Percentiles rank a stretch among this genome's conserved stretches.
Conservation (phyloP, 1,139 yeast genomes). For the Ogataea hybrid region DNA sequence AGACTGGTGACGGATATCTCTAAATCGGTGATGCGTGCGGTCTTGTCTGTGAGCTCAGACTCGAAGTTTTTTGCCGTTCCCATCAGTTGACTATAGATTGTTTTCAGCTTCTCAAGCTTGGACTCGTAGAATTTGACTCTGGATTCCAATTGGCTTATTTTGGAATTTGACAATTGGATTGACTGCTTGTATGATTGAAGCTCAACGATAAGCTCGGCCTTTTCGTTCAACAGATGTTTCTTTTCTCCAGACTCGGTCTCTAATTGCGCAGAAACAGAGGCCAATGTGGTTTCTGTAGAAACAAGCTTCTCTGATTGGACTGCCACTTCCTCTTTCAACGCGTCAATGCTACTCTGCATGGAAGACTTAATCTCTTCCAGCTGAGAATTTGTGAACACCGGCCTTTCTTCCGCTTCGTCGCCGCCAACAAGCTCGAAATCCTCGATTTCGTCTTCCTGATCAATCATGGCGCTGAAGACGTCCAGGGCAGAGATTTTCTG, state of each 20-base stretch:
- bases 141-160: conserved; percentile 9
- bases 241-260: conserved; percentile 28
- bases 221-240: conserved; percentile 25
- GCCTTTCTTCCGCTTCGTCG: conserved; percentile 11
- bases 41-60: too few relatives aligned
- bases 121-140: conserved; percentile 14
- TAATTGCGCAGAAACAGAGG: conserved; percentile 27
- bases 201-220: conserved; percentile 28
- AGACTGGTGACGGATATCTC: too few relatives aligned
- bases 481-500: conserved; percentile 22
- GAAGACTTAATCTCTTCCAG: conserved; percentile 26
- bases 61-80: conserved; percentile 19
- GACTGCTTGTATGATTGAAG: conserved; percentile 27
- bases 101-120: conserved; percentile 18
- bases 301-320: conserved; percentile 23
- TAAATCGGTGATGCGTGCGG: too few relatives aligned
- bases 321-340: conserved; percentile 11
- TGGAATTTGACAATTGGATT: conserved; percentile 15
- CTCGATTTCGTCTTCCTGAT: conserved; percentile 20
- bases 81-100: conserved; percentile 21
- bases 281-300: conserved; percentile 22
- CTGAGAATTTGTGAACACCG: conserved; percentile 21
- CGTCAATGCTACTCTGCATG: conserved; percentile 16
- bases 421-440: conserved; percentile 11
- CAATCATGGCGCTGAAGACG: conserved; percentile 21